Base-by-base conservation (phyloP, 2,329 filamentous ascomycete species). In the Fusarium tanahbumbuense region DNA sequence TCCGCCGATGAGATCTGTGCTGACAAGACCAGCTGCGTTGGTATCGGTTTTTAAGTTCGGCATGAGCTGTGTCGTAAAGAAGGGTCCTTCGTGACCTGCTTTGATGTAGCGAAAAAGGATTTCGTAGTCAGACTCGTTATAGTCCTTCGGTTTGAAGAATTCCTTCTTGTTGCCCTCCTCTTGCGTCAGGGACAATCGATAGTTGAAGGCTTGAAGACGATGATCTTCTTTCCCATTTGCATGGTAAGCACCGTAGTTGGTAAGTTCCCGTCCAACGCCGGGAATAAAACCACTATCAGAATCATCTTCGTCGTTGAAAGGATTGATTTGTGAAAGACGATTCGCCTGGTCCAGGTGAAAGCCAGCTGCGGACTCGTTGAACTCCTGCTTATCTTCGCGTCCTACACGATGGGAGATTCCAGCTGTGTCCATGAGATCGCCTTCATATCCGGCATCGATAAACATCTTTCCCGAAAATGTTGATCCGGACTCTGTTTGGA, bases 371-470 rank as follows among this genome's bases (percentile, higher is more conserved):
- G 34, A 71, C 47, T 71, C 69, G 3, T 67, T 15, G 6, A 60
- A 70, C 2, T 72, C 68, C 15, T 56, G 13, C 22, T 65, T 54
- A 8, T 57, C 53, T 22, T 72, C 70, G 3, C 70, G 70, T 2
- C 69, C 70, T 0, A 64, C 59, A 3, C 69, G 66, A 16, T 72
- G 60, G 1, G 69, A 58, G 18, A 72, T 60, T 3, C 62, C 69
- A 8, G 70, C 70, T 7, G 69, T 60, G 12, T 57, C 70, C 70
- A 72, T 72, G 6, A 72, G 37, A 8, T 72, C 70, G 6, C 70
- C 70, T 6, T 72, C 70, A 11, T 72, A 72, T 2, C 70, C 58
- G 8, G 70, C 70, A 12, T 72, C 69, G 3, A 72, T 72, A 1
- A 72, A 72, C 53, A 72, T 68, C 12, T 68, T 72, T 3, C 56